Percentiles rank a stretch among this genome's conserved stretches.
These are phyloP conservation scores for Corymbia maculata DNA, from an alignment of 345 rosid species.

Conservation along the genomic window DNA sequence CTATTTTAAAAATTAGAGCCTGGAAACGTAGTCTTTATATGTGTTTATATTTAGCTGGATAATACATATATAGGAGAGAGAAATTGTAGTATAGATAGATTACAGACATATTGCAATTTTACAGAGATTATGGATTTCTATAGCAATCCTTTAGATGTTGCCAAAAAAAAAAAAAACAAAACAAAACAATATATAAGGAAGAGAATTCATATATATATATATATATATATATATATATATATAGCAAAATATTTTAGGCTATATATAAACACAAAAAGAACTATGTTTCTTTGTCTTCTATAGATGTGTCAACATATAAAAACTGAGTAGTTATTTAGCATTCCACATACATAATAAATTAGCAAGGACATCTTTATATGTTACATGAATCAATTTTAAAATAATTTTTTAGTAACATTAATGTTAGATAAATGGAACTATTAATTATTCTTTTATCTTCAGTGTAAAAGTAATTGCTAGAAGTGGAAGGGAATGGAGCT, in stretches of 20 bases:
- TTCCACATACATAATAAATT: neutral
- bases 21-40: neutral
- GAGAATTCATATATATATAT: neutral
- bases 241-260: neutral
- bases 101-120: neutral
- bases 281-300: neutral
- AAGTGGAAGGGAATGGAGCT: neutral
- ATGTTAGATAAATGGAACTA: neutral
- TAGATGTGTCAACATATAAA: neutral
- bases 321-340: neutral
- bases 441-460: neutral
- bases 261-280: no score
- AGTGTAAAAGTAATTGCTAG: neutral
- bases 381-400: neutral
- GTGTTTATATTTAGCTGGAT: neutral
- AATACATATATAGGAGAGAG: neutral
- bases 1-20: neutral
- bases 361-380: neutral
- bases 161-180: neutral
- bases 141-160: neutral
- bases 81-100: neutral
- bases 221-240: no score
- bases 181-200: neutral
- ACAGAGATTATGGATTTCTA: neutral
- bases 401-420: neutral